These are phyloP conservation scores for Picea mariana DNA, from an alignment of 83 land plant genomes.

Conservation along the genomic window DNA sequence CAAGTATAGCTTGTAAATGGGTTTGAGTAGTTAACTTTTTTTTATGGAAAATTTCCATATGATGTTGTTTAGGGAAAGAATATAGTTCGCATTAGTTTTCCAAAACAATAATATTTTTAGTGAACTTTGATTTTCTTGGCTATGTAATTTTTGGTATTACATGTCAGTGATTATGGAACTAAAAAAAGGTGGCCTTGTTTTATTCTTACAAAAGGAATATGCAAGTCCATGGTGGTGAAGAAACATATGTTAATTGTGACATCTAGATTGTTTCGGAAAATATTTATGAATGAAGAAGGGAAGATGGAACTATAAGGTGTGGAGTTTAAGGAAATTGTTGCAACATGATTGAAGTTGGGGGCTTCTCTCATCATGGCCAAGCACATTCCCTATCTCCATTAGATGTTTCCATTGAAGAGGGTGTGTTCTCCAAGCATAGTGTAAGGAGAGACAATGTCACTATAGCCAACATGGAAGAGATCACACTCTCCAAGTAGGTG, in stretches of 20 bases:
- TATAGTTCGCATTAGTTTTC: too few relatives aligned
- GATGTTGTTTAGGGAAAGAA: too few relatives aligned
- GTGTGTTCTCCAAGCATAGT: slow-evolving; percentile 68
- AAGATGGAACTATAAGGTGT: slow-evolving; percentile 75
- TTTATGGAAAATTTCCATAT: too few relatives aligned
- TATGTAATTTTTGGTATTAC: too few relatives aligned
- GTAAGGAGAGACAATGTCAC: slow-evolving; percentile 72
- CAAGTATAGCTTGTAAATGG: too few relatives aligned
- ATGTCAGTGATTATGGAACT: neutral
- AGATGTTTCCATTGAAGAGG: slow-evolving; percentile 93
- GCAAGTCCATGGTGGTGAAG: slow-evolving; percentile 53
- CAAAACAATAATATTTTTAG: too few relatives aligned
- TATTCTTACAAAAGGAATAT: neutral
- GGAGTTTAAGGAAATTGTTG: slow-evolving; percentile 82
- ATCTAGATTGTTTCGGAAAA: slow-evolving; percentile 90
- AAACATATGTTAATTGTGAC: slow-evolving; percentile 76
- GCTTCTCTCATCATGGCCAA: slow-evolving; percentile 77
- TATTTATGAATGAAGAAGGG: slow-evolving; percentile 77
- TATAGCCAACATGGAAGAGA: slow-evolving; percentile 83
- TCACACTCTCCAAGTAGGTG: slow-evolving; percentile 48
- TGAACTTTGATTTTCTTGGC: too few relatives aligned
- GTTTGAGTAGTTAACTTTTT: too few relatives aligned
- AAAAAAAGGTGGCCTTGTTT: neutral
- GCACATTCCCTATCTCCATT: slow-evolving; percentile 82
- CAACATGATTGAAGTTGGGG: slow-evolving; percentile 81